Evolutionary conservation across 129 eudicot species (phyloP).

Genomic region (Dittrichia graveolens): DNA sequence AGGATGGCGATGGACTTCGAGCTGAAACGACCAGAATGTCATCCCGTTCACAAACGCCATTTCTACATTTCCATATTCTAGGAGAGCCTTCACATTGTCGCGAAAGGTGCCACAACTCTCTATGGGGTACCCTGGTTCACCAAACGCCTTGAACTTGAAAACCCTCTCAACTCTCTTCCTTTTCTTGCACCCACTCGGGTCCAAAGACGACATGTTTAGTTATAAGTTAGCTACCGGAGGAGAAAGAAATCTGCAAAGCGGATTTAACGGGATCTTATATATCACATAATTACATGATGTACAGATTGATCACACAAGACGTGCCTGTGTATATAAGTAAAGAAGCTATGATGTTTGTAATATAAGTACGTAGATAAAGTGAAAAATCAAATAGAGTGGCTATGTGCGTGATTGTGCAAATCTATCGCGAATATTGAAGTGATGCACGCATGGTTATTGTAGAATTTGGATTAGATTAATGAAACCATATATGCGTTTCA

Average conservation of each 20-base stretch:
- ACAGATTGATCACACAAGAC: slow-evolving; percentile 62
- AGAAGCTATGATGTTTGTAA: slow-evolving; percentile 1
- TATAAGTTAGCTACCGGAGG: neutral
- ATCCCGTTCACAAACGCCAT: slow-evolving; percentile 38
- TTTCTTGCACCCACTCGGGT: slow-evolving; percentile 66
- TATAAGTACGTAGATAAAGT: neutral
- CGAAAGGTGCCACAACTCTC: slow-evolving; percentile 72
- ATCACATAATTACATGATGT: slow-evolving; percentile 29
- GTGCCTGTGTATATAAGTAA: slow-evolving; percentile 45
- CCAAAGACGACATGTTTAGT: slow-evolving; percentile 56
- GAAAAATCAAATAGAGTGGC: slow-evolving; percentile 33
- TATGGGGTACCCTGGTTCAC: slow-evolving; percentile 73
- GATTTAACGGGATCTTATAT: slow-evolving; percentile 36
- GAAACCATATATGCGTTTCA: slow-evolving; percentile 74
- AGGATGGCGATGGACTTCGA: slow-evolving; percentile 78
- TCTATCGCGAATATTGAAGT: slow-evolving; percentile 36
- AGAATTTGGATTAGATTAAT: slow-evolving; percentile 39
- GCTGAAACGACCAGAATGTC: slow-evolving; percentile 92
- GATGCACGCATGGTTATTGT: slow-evolving; percentile 38
- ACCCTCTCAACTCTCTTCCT: slow-evolving; percentile 83
- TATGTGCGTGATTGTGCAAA: slow-evolving; percentile 66
- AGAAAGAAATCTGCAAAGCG: slow-evolving; percentile 29
- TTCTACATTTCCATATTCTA: slow-evolving; percentile 73
- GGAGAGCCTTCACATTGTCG: slow-evolving; percentile 69
- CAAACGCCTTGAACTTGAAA: slow-evolving; percentile 77